Evolutionary conservation across 129 eudicot genomes (phyloP).

Genomic region (Tagetes patula): DNA sequence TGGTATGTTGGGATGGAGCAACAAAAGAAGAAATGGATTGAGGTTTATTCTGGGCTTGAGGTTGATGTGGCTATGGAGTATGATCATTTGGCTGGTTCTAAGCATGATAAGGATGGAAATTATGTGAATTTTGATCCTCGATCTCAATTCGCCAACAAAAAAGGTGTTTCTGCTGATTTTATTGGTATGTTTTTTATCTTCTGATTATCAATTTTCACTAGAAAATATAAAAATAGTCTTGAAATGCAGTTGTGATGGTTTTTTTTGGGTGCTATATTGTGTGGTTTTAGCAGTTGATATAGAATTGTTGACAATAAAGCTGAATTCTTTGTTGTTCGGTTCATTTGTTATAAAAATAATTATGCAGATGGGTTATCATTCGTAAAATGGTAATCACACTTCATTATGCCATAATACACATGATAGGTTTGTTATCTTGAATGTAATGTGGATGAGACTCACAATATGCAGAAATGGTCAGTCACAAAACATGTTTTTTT

Average conservation of each 20-base stretch:
- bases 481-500: background rate
- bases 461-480: background rate
- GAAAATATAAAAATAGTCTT: slow-evolving; percentile 2
- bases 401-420: background rate
- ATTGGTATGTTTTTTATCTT: slow-evolving; percentile 11
- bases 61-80: slow-evolving; percentile 54
- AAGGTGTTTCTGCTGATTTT: slow-evolving; percentile 3
- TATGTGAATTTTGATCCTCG: slow-evolving; percentile 41
- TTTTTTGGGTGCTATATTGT: background rate
- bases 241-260: slow-evolving; percentile 10
- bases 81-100: slow-evolving; percentile 38
- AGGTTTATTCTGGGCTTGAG: slow-evolving; percentile 57
- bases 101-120: slow-evolving; percentile 21
- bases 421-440: slow-evolving; percentile 1
- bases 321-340: background rate
- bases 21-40: slow-evolving; percentile 77
- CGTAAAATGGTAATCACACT: background rate
- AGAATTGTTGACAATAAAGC: background rate
- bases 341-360: background rate
- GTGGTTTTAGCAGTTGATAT: background rate
- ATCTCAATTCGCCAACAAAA: slow-evolving; percentile 13
- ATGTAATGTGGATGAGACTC: background rate
- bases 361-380: background rate
- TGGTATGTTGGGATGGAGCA: slow-evolving; percentile 49
- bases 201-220: background rate